Evolutionary conservation across 129 eudicot species (phyloP).

Genomic region (Dittrichia graveolens): DNA sequence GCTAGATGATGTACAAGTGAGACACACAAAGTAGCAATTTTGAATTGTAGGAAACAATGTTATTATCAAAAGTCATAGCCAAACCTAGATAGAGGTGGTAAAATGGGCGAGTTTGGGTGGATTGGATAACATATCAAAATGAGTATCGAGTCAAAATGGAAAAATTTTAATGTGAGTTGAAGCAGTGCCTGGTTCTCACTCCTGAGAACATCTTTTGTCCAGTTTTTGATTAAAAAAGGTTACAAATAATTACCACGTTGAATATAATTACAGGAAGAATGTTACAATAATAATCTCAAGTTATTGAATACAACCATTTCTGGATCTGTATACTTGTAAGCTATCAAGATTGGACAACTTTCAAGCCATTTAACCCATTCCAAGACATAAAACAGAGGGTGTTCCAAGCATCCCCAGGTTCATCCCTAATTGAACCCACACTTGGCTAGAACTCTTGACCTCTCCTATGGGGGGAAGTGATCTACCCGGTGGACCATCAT

Average conservation of each 20-base stretch:
- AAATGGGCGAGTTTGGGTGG: background rate
- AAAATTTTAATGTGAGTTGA: background rate
- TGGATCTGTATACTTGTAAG: too few species aligned
- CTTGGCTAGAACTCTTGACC: too few species aligned
- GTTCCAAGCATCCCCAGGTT: too few species aligned
- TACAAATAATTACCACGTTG: too few species aligned
- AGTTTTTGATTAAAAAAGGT: background rate
- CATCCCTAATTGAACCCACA: too few species aligned
- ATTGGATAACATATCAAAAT: background rate
- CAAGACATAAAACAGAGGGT: too few species aligned
- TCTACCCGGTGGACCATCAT: too few species aligned
- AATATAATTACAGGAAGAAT: too few species aligned
- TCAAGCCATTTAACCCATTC: background rate
- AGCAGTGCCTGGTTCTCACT: background rate
- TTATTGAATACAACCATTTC: background rate
- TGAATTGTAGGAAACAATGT: background rate
- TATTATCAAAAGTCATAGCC: background rate
- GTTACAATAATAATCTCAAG: too few species aligned
- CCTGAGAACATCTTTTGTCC: background rate
- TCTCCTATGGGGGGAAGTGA: too few species aligned
- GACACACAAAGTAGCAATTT: slow-evolving; percentile 5
- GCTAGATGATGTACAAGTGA: background rate
- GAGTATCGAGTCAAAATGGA: background rate
- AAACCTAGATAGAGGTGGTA: background rate
- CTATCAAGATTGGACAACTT: background rate